Conservation (phyloP, 2,329 filamentous ascomycete genomes). For the Phialophora chinensis region DNA sequence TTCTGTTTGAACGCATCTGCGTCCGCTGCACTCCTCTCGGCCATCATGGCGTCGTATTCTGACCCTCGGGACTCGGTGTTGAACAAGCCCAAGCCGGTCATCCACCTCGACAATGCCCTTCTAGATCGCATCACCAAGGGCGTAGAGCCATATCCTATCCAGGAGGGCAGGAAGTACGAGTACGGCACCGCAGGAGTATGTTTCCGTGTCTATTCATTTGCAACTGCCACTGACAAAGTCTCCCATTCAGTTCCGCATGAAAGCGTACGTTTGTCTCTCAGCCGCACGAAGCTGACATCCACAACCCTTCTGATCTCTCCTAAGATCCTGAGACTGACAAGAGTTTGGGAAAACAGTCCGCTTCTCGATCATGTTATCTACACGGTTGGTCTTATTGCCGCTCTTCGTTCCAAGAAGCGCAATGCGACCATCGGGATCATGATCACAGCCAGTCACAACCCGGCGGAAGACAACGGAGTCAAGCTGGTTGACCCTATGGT, state of each 20-base stretch:
- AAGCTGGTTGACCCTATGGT: constrained; percentile 95
- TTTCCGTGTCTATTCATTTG: constrained; percentile 32
- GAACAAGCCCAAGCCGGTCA: constrained; percentile 40
- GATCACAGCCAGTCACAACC: constrained; percentile 94
- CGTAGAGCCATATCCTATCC: constrained; percentile 57
- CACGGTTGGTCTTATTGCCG: constrained; percentile 86
- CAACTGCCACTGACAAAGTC: constrained; percentile 33
- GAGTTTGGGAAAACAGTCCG: constrained; percentile 58
- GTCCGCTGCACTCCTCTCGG: background rate
- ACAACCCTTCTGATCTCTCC: constrained; percentile 39
- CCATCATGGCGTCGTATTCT: constrained; percentile 28
- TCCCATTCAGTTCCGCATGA: constrained; percentile 67
- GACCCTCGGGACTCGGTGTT: constrained; percentile 37
- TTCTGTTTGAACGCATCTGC: background rate
- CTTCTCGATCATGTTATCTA: constrained; percentile 69
- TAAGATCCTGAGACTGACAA: constrained; percentile 44
- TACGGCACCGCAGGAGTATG: constrained; percentile 68
- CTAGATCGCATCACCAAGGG: constrained; percentile 55
- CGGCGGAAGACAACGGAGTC: constrained; percentile 85
- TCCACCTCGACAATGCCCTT: constrained; percentile 42
- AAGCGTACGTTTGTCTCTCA: constrained; percentile 60
- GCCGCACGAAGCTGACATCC: constrained; percentile 40
- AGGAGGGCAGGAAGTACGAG: constrained; percentile 58
- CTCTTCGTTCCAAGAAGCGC: constrained; percentile 86
- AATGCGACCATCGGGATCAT: constrained; percentile 93